Percentiles rank a stretch among this genome's conserved stretches.
phyloP scores from a whole-genome alignment of 176 grass and related monocot species.

The Musa itinerans region DNA sequence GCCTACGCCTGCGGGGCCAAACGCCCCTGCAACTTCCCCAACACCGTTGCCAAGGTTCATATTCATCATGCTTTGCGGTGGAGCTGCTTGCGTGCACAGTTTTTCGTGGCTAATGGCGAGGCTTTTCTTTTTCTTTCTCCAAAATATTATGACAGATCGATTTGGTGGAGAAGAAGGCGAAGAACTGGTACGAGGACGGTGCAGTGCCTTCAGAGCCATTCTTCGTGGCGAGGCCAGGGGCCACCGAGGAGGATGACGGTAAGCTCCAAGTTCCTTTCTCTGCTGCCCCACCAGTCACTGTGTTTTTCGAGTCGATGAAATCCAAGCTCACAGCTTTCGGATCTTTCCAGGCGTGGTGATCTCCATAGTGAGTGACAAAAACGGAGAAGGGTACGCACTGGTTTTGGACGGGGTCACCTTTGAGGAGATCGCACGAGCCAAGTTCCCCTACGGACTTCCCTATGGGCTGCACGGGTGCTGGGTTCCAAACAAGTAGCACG shows the following conservation, averaged over 20 bases:
- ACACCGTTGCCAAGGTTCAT: conserved; percentile 74
- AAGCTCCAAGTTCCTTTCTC: background rate
- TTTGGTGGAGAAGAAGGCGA: conserved; percentile 64
- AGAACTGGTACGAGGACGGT: conserved; percentile 93
- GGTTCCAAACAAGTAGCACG: conserved; percentile 46
- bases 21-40: conserved; percentile 97
- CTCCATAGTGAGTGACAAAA: conserved; percentile 76
- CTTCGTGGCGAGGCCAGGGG: conserved; percentile 80
- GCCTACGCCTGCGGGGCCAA: conserved; percentile 77
- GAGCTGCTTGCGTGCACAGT: too few relatives aligned
- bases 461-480: conserved; percentile 97
- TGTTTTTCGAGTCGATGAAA: too few relatives aligned
- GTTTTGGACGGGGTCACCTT: conserved; percentile 74
- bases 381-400: conserved; percentile 66
- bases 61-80: too few relatives aligned
- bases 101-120: background rate
- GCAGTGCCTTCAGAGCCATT: conserved; percentile 88
- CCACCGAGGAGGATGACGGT: conserved; percentile 85
- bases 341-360: conserved; percentile 59
- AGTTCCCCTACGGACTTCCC: conserved; percentile 89
- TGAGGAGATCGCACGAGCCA: conserved; percentile 71
- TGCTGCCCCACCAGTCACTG: too few relatives aligned
- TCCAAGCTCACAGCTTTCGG: too few relatives aligned
- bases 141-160: conserved; percentile 34
- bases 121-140: background rate